Evolutionary conservation across 73 alveolate species (phyloP), one percentile per base, ranked within the genome.

Genomic region (Tetrahymena borealis): DNA sequence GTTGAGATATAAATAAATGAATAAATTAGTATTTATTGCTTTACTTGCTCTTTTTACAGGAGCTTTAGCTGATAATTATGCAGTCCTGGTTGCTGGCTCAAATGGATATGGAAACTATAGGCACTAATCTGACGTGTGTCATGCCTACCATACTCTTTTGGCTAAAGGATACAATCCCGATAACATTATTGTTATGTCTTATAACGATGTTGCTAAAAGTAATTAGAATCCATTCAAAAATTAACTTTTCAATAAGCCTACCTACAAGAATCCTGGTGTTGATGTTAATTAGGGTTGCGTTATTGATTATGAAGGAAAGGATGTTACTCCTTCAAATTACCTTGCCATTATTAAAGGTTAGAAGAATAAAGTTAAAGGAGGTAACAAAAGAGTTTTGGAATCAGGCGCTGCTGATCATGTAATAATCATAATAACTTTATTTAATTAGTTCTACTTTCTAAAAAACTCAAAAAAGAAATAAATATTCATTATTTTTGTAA

Each of bases 71-170:
- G 99, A 92, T 93, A 98, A 98, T 92, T 98, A 96, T 97, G 99
- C 99, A 15, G 99, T 98, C 91, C 93, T 98, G 39, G 99, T 98
- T 24, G 99, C 99, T 36, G 99, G 99, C 28, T 98, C 99, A 28
- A 96, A 97, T 90, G 98, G 99, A 78, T 99, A 91, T 97, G 36
- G 96, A 92, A 99, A 99, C 97, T 99, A 99, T 94, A 95, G 99
- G 38, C 99, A 99, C 95, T 99, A 99, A 95, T 97, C 99, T 39
- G 99, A 99, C 94, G 97, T 98, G 90, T 99, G 99, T 96, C 99
- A 99, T 92, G 99, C 99, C 43, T 99, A 99, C 93, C 99, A 98
- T 79, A 94, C 97, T 78, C 92, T 98, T 90, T 78, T 94, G n/a
- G 93, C 91, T 92, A 95, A 97, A 38, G 99, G 99, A 33, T 95